A percentile compares a stretch with the other conserved stretches of the same genome.
Conservation (phyloP, 257 asterid genomes). For the Echium plantagineum region DNA sequence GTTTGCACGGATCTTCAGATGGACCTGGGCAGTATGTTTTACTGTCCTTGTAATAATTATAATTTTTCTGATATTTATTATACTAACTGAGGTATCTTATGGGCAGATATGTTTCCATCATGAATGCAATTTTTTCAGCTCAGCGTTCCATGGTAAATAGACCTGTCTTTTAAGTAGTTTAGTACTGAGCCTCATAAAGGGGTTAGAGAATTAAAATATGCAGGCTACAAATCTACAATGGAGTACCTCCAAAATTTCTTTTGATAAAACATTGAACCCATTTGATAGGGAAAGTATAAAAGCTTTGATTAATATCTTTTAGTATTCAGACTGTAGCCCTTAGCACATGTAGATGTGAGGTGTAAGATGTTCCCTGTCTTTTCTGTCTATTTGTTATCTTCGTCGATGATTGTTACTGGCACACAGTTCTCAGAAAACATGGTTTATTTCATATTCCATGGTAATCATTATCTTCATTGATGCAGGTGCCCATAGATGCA, state of each 20-base stretch:
- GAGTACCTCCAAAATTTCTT: no score
- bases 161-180: constrained; percentile 2
- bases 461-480: constrained; percentile 5
- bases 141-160: constrained; percentile 73
- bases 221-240: no score
- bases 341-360: background rate
- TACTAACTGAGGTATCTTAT: constrained; percentile 15
- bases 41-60: constrained; percentile 4
- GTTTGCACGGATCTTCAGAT: constrained; percentile 94
- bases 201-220: no score
- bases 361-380: background rate
- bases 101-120: constrained; percentile 86
- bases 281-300: no score
- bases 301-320: no score
- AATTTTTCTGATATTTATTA: constrained; percentile 1
- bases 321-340: background rate
- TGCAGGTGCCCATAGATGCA: constrained; percentile 84
- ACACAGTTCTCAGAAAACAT: background rate
- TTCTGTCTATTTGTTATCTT: background rate
- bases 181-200: background rate
- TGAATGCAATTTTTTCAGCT: constrained; percentile 95
- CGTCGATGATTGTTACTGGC: background rate
- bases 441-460: background rate
- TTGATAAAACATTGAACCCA: no score
- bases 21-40: constrained; percentile 88